Base-by-base conservation (phyloP, 805 yeast species). In the Priceomyces carsonii region DNA sequence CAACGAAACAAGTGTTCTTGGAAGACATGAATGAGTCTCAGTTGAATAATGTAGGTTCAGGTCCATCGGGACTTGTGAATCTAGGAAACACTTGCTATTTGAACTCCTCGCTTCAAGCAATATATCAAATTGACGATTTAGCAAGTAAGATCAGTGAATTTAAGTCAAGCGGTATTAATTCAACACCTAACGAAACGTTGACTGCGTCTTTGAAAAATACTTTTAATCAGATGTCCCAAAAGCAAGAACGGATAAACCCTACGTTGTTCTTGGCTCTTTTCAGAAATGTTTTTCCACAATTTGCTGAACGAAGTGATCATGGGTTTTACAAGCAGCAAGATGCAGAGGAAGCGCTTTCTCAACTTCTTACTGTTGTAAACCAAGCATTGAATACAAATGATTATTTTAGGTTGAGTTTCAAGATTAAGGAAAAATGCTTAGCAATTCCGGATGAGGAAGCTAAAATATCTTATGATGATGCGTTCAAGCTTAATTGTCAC, bases 321-420 rank as follows among this genome's bases (percentile, higher is more conserved):
- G 97, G 97, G 1, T 64, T 73, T 38, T 85, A 75, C 55, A 89
- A 87, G 61, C 99, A 93, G 65, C 99, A 93, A 64, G 99, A 93
- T 67, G 99, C 99, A 0, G 99, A 93, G 65, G 99, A 93, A 59
- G 85, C 91, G 12, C 89, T 80, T 63, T 82, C 96, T 6, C 91
- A 85, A 57, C 73, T 93, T 33, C 62, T 90, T 43, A 63, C 68
- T 22, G 62, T 72, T 20, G 59, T 87, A 40, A 59, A 73, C 23
- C 51, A 60, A 15, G 73, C 69, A 8, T 71, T 74, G 17, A 72
- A 77, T 14, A 59, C 79, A 24, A 77, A 78, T 34, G 73, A 73
- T 39, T 70, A 71, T 43, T 84, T 90, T 57, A 78, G 76, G 30
- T 69, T 95, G 29, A 69, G 72, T 25, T 84, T 85, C 53, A 80